A percentile compares a stretch with the other conserved stretches of the same genome.
These are phyloP conservation scores for Pseudogymnoascus pannorum DNA, from an alignment of 2,329 filamentous ascomycete species.

Conservation along the genomic window DNA sequence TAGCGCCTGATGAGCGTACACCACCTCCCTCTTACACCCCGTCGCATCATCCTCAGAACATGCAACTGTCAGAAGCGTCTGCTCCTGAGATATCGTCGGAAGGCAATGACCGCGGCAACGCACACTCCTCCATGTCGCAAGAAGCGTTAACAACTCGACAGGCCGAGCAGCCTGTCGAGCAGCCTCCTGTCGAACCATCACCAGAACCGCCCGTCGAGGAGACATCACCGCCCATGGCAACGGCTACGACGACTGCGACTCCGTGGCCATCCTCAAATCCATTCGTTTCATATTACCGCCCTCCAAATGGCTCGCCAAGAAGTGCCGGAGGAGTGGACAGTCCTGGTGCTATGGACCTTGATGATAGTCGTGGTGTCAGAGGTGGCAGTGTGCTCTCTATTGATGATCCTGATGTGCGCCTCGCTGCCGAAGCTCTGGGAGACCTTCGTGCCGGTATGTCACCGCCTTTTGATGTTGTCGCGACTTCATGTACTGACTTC, in stretches of 20 bases:
- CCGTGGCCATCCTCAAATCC: neutral
- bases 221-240: neutral
- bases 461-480: too few relatives aligned
- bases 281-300: neutral
- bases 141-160: neutral
- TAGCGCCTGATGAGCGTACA: neutral
- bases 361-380: conserved; percentile 24
- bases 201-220: neutral
- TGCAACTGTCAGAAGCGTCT: neutral
- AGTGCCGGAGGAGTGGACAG: conserved; percentile 17
- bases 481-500: conserved; percentile 20
- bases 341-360: conserved; percentile 26
- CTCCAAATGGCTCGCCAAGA: neutral
- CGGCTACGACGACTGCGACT: neutral
- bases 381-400: conserved; percentile 34
- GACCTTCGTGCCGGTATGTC: conserved; percentile 64
- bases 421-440: conserved; percentile 69
- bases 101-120: conserved; percentile 1
- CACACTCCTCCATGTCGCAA: conserved; percentile 1
- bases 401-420: conserved; percentile 59
- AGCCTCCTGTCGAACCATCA: neutral
- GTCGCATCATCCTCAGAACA: neutral
- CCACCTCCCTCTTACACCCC: conserved; percentile 1
- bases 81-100: neutral
- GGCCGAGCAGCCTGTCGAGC: neutral